Evolutionary conservation across 345 rosid species (phyloP).

Genomic region (Rhizophora apiculata): DNA sequence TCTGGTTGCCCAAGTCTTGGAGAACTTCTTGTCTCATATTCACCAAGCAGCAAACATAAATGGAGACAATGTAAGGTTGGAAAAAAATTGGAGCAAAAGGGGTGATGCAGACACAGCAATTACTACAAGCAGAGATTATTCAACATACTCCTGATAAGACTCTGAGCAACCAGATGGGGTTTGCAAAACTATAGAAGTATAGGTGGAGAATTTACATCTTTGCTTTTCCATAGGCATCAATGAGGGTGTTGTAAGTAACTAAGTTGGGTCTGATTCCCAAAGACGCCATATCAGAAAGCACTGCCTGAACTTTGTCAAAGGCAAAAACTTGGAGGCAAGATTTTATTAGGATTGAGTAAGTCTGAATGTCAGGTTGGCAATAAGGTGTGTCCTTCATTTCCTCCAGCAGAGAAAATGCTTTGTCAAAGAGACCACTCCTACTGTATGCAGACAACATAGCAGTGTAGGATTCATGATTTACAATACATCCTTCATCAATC

Average conservation of each 20-base stretch:
- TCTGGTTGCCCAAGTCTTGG: conserved; percentile 19
- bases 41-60: not conserved
- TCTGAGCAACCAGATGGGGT: conserved; percentile 19
- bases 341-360: conserved; percentile 87
- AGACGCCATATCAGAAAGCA: conserved; percentile 74
- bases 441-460: conserved; percentile 80
- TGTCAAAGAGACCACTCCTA: conserved; percentile 64
- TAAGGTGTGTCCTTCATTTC: conserved; percentile 65
- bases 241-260: conserved; percentile 76
- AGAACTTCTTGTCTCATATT: not conserved
- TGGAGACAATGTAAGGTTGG: not conserved
- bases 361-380: conserved; percentile 83
- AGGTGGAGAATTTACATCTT: conserved; percentile 46
- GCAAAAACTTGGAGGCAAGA: conserved; percentile 79
- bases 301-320: conserved; percentile 48
- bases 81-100: not conserved
- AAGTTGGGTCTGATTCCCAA: conserved; percentile 71
- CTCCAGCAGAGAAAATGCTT: conserved; percentile 62
- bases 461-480: conserved; percentile 65
- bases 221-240: conserved; percentile 83
- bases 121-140: not conserved
- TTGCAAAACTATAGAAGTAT: conserved; percentile 7
- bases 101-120: not conserved
- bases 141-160: conserved; percentile 5
- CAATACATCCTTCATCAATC: conserved; percentile 69